These are phyloP conservation scores for Pichia exigua DNA, from an alignment of 805 yeast species.

Conservation along the genomic window DNA sequence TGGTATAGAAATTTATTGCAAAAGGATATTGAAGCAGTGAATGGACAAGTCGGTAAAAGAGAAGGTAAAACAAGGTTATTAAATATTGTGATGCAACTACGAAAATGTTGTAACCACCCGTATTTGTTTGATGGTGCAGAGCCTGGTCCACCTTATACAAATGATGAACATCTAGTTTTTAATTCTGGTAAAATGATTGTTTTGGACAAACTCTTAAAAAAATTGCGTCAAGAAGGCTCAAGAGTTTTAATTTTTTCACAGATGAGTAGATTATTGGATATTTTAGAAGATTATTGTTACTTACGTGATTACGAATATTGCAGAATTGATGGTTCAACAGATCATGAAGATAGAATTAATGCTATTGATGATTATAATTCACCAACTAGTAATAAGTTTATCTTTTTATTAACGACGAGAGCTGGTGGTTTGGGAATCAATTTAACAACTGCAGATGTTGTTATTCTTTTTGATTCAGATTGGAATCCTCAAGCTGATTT, in stretches of 20 bases:
- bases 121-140: conserved; percentile 98
- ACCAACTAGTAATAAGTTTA: conserved; percentile 74
- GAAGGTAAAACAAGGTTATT: conserved; percentile 87
- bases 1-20: conserved; percentile 89
- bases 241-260: conserved; percentile 89
- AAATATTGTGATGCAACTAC: conserved; percentile 91
- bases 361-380: conserved; percentile 89
- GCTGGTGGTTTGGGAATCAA: conserved; percentile 97
- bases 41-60: conserved; percentile 89
- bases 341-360: conserved; percentile 84
- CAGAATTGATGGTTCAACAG: conserved; percentile 89
- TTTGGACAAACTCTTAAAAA: conserved; percentile 71
- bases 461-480: conserved; percentile 82
- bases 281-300: conserved; percentile 84
- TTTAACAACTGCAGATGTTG: conserved; percentile 86
- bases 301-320: conserved; percentile 80
- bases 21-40: conserved; percentile 92
- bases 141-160: conserved; percentile 96
- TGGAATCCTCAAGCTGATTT: conserved; percentile 98
- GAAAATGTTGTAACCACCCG: conserved; percentile 97
- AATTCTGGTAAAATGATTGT: conserved; percentile 90
- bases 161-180: conserved; percentile 87
- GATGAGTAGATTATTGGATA: conserved; percentile 85
- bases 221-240: conserved; percentile 69
- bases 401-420: conserved; percentile 83